These are phyloP conservation scores for Geoglossum glabrum DNA, from an alignment of 495 filamentous ascomycete species.

Conservation along the genomic window DNA sequence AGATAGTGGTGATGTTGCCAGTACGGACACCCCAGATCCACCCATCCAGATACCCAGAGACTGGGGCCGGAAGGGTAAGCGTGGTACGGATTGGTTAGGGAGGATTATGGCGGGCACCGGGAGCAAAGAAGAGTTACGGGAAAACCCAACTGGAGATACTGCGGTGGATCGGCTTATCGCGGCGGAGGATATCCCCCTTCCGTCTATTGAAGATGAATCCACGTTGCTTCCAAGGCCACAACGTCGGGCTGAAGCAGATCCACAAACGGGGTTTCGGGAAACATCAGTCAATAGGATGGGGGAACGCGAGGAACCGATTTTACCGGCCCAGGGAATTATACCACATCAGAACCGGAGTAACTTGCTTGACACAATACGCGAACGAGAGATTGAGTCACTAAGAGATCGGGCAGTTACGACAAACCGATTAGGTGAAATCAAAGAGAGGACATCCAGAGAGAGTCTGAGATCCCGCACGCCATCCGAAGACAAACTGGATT, in stretches of 20 bases:
- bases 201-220: constrained; percentile 26
- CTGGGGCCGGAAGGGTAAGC: constrained; percentile 37
- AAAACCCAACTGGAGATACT: constrained; percentile 2
- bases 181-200: constrained; percentile 22
- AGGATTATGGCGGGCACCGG: not conserved
- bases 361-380: constrained; percentile 33
- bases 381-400: constrained; percentile 37
- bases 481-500: constrained; percentile 1
- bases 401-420: constrained; percentile 38
- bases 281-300: constrained; percentile 27
- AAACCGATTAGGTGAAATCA: constrained; percentile 34
- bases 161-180: constrained; percentile 14
- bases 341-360: constrained; percentile 24
- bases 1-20: constrained; percentile 12
- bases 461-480: constrained; percentile 16
- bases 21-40: constrained; percentile 19
- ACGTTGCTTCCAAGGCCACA: constrained; percentile 14
- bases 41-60: constrained; percentile 32
- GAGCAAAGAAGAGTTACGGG: not conserved
- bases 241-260: constrained; percentile 19
- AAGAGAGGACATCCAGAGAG: constrained; percentile 28
- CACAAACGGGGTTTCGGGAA: constrained; percentile 13
- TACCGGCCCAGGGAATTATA: constrained; percentile 41
- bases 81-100: constrained; percentile 30
- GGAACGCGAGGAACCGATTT: constrained; percentile 36